phyloP scores from a whole-genome alignment of 148 eudicot genomes.

The Diospyros lotus region DNA sequence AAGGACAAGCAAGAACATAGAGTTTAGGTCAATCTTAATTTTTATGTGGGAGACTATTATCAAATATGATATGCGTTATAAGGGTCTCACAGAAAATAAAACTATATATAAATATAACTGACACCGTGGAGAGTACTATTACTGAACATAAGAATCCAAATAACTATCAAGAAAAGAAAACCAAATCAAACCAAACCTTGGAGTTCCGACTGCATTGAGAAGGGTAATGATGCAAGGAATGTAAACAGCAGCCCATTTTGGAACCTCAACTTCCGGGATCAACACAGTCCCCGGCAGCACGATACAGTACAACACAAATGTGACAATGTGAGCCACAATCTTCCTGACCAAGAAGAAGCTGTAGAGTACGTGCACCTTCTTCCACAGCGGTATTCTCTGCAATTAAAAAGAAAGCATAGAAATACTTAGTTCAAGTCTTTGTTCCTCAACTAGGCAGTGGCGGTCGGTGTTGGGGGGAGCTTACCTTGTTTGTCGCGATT shows the following conservation, averaged over 20 bases:
- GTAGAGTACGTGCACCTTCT: slow-evolving; percentile 55
- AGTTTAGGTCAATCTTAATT: no score
- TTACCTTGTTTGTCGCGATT: slow-evolving; percentile 41
- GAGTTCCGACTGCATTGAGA: slow-evolving; percentile 57
- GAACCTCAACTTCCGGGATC: slow-evolving; percentile 45
- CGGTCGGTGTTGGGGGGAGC: not conserved
- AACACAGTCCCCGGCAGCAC: slow-evolving; percentile 47
- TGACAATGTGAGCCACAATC: slow-evolving; percentile 46
- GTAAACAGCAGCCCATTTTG: slow-evolving; percentile 43
- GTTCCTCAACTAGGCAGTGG: not conserved
- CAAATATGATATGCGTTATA: no score
- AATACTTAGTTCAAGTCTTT: not conserved
- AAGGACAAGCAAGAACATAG: no score
- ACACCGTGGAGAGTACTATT: not conserved
- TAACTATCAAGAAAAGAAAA: not conserved
- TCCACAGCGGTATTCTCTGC: slow-evolving; percentile 52
- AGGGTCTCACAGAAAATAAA: not conserved
- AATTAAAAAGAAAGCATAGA: not conserved
- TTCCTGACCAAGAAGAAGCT: slow-evolving; percentile 57
- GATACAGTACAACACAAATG: slow-evolving; percentile 47
- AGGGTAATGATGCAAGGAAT: slow-evolving; percentile 44
- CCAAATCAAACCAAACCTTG: slow-evolving; percentile 27
- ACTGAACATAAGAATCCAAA: not conserved
- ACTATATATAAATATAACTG: no score
- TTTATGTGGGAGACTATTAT: no score